Conservation (phyloP, 2,329 filamentous ascomycete genomes). For the Claviceps sp. region DNA sequence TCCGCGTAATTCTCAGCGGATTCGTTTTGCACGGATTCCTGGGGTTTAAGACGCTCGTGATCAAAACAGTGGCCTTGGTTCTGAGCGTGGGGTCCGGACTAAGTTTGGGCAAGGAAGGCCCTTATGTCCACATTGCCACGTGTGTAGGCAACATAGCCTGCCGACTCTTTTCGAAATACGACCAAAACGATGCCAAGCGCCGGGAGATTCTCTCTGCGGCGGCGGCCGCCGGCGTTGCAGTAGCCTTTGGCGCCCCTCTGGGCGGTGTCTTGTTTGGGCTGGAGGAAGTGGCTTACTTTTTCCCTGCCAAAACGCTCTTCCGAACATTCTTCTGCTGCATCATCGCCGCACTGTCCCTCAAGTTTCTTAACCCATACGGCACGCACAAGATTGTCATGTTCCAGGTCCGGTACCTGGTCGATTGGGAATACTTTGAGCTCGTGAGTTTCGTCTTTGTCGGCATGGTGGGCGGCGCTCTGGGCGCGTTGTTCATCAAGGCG, state of each 20-base stretch:
- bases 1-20: slow-evolving; percentile 93
- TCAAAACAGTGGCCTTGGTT: slow-evolving; percentile 74
- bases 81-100: slow-evolving; percentile 86
- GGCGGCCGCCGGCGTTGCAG: slow-evolving; percentile 81
- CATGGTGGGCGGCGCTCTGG: slow-evolving; percentile 67
- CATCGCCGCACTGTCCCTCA: slow-evolving; percentile 76
- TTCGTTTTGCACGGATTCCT: slow-evolving; percentile 95
- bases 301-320: slow-evolving; percentile 93
- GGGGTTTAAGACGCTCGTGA: slow-evolving; percentile 69
- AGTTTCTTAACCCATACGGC: slow-evolving; percentile 91
- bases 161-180: slow-evolving; percentile 88
- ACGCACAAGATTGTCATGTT: slow-evolving; percentile 96
- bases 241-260: slow-evolving; percentile 80
- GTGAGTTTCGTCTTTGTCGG: slow-evolving; percentile 76
- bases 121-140: slow-evolving; percentile 93
- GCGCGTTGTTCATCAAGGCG: slow-evolving; percentile 93
- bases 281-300: slow-evolving; percentile 95
- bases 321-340: slow-evolving; percentile 98
- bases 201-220: slow-evolving; percentile 89
- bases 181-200: slow-evolving; percentile 84
- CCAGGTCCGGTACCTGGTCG: slow-evolving; percentile 75
- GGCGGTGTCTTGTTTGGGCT: slow-evolving; percentile 86
- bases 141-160: slow-evolving; percentile 93
- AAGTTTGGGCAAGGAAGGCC: slow-evolving; percentile 86
- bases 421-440: slow-evolving; percentile 93